Evolutionary conservation across 23 red algal species (phyloP).

Genomic region (Cyanidioschyzon merolae): DNA sequence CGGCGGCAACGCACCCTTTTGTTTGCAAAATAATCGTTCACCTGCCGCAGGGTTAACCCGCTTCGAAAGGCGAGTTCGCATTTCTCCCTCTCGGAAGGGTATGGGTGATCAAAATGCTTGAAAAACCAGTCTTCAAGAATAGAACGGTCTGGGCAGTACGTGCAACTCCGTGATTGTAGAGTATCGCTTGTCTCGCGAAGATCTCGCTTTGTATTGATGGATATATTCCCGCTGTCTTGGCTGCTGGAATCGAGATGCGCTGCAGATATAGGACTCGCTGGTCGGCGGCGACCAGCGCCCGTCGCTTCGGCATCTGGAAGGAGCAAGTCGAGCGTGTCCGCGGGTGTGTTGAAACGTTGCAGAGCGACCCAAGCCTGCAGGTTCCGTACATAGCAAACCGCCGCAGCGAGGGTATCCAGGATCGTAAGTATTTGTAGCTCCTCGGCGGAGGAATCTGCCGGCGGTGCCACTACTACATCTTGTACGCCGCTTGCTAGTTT

Average conservation of each 20-base stretch:
- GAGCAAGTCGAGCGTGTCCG: neutral
- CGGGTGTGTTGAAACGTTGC: neutral
- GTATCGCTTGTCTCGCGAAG: neutral
- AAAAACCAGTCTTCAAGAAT: conserved; percentile 23
- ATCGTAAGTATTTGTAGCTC: neutral
- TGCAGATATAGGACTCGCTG: neutral
- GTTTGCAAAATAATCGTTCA: conserved; percentile 25
- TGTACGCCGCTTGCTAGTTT: neutral
- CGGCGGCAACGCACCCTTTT: conserved; percentile 23
- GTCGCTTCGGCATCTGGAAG: neutral
- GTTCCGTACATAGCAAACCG: neutral
- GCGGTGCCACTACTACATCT: too few relatives aligned
- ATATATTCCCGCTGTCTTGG: neutral
- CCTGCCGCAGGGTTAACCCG: conserved; percentile 14
- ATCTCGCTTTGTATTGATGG: neutral
- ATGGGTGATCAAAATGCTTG: conserved; percentile 19
- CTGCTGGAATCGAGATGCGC: neutral
- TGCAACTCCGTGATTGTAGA: neutral
- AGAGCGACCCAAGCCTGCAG: neutral
- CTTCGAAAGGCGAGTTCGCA: conserved; percentile 8
- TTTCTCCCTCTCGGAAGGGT: conserved; percentile 23
- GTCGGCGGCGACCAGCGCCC: too few relatives aligned
- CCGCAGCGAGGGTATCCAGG: neutral
- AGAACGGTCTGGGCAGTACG: neutral
- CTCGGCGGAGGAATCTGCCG: too few relatives aligned